A percentile compares a stretch with the other conserved stretches of the same genome.
phyloP scores from a whole-genome alignment of 177 flowering plant genomes.

The Vitis hybrid region DNA sequence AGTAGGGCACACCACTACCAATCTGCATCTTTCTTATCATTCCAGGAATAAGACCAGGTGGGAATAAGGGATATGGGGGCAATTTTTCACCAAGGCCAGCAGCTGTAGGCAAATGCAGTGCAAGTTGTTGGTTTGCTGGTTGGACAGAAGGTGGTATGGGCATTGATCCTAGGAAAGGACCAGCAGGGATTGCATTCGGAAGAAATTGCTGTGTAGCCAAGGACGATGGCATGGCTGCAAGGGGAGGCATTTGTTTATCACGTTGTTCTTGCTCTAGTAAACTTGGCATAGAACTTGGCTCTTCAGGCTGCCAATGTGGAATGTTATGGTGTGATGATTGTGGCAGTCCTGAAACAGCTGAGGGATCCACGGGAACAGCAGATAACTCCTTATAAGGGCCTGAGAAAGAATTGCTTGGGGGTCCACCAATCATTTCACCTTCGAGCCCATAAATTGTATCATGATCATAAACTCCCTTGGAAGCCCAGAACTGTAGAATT shows the following conservation, averaged over 20 bases:
- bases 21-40: constrained; percentile 98
- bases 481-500: constrained; percentile 91
- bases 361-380: constrained; percentile 35
- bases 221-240: constrained; percentile 28
- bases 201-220: constrained; percentile 52
- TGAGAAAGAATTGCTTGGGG: constrained; percentile 41
- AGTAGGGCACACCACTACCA: constrained; percentile 98
- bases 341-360: constrained; percentile 37
- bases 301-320: constrained; percentile 68
- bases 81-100: constrained; percentile 53
- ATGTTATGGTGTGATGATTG: constrained; percentile 33
- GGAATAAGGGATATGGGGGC: constrained; percentile 92
- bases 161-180: constrained; percentile 51
- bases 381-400: constrained; percentile 51
- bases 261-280: constrained; percentile 45
- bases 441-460: constrained; percentile 73
- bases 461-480: constrained; percentile 90
- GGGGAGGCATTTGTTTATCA: constrained; percentile 43
- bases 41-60: constrained; percentile 98
- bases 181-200: constrained; percentile 39
- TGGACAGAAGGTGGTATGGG: constrained; percentile 46
- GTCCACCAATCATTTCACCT: constrained; percentile 84
- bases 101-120: constrained; percentile 36
- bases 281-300: constrained; percentile 38
- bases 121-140: constrained; percentile 46